Base-by-base conservation (phyloP, 1,284 basidiomycete genomes). In the Gomphus sp. region DNA sequence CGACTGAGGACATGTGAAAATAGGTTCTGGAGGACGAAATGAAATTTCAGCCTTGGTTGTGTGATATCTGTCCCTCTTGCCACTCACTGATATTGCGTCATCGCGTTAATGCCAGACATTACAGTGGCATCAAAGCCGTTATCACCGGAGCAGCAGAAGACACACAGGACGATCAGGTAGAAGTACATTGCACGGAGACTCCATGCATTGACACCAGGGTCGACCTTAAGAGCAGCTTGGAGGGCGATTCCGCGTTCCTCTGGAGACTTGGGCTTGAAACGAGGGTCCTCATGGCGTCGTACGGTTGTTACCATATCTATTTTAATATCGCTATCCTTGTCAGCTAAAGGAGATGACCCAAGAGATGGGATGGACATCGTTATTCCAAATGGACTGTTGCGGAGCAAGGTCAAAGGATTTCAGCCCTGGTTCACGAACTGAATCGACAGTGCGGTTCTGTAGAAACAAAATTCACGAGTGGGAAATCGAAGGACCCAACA, bases 101-200 rank as follows among this genome's bases (percentile, higher is more conserved):
- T 62, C 25, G 66, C 65, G 65, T 81, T 81, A 66, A 81, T 76
- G 39, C 76, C 74, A 25, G 76, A 74, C 77, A 81, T 80, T 58
- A 80, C 76, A 52, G 79, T 80, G 28, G 77, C 75, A 65, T 81
- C 80, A 63, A 80, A 78, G 5, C 77, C 77, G 66, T 70, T 75
- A 65, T 79, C 78, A 25, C 77, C 77, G 9, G 76, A 74, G 62
- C 66, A 63, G 60, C 62, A 64, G 63, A 66, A 65, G 34, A 66
- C 66, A 57, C 65, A 73, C 22, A 69, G 61, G 6, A 64, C 60
- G 45, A 64, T 63, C 22, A 66, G 56, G 9, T 64, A 49, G 48
- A 69, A 74, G 65, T 77, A 73, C 25, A 76, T 60, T 18, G 74
- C 74, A 14, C 72, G 68, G 65, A 67, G 66, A 48, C 71, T 74